Percentiles rank a stretch among this genome's conserved stretches.
These are phyloP conservation scores for Fusarium haematococcum DNA, from an alignment of 2,329 filamentous ascomycete species.

Conservation along the genomic window DNA sequence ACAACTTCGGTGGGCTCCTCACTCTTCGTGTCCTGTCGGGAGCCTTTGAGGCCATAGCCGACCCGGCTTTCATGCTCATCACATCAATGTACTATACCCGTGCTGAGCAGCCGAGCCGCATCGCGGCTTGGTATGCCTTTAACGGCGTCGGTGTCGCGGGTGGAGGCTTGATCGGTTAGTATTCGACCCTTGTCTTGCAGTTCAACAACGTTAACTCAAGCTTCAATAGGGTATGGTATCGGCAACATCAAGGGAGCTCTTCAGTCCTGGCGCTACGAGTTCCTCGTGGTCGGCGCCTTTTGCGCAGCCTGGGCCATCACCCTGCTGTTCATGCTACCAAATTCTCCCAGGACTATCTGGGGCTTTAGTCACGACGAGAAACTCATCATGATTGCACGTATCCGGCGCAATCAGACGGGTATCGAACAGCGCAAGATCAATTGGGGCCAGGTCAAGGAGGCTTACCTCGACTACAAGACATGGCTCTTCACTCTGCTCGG, in stretches of 20 bases:
- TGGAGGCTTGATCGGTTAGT: slow-evolving; percentile 58
- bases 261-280: slow-evolving; percentile 75
- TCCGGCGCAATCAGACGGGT: slow-evolving; percentile 69
- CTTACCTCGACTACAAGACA: slow-evolving; percentile 68
- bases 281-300: slow-evolving; percentile 71
- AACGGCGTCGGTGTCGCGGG: slow-evolving; percentile 71
- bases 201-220: neutral
- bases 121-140: slow-evolving; percentile 69
- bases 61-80: slow-evolving; percentile 69
- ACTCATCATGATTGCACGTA: slow-evolving; percentile 65
- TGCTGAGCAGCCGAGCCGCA: slow-evolving; percentile 70
- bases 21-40: slow-evolving; percentile 70
- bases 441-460: slow-evolving; percentile 65
- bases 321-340: slow-evolving; percentile 67
- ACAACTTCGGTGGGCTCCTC: slow-evolving; percentile 67
- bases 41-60: slow-evolving; percentile 69
- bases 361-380: slow-evolving; percentile 63
- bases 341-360: slow-evolving; percentile 66
- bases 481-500: slow-evolving; percentile 69
- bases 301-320: slow-evolving; percentile 70
- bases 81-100: slow-evolving; percentile 75
- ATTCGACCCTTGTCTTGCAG: neutral
- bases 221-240: slow-evolving; percentile 62
- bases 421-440: slow-evolving; percentile 69
- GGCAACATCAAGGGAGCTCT: slow-evolving; percentile 69